Evolutionary conservation across 768 basidiomycete species (phyloP), one percentile per base, ranked within the genome.

Genomic region (Leccinum aurantiacum): DNA sequence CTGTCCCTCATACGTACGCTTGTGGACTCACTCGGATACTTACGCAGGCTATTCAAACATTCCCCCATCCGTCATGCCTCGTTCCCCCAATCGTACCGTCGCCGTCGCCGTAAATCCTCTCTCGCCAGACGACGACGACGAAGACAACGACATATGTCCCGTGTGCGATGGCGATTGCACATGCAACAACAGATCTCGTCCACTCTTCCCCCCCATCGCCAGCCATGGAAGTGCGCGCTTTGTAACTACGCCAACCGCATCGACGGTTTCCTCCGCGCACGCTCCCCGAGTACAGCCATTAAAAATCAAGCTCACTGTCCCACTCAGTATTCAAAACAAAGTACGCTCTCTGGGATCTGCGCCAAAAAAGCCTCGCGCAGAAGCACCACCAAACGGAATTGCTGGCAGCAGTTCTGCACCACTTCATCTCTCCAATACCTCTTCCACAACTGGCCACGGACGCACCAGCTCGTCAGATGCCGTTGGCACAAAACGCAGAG

Each of bases 91-190:
- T 79, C 78, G 84, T 86, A 87, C 85, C 79, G 77, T 81, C 78
- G 83, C 73, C 79, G 77, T 70, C 75, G 71, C 67, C 73, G 75
- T 68, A 75, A 77, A 68, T 67, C 67, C 44, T 65, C 62, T 66
- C 65, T 65, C 69, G 54, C 68, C 55, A 60, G 79, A 82, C 75
- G 84, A 86, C 78, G 87, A 89, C 75, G 91, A 92, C 71, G 91
- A 92, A 71, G 89, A 90, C 81, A 84, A 84, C 84, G 88, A 91
- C 73, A 91, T 93, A 58, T 93, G 91, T 74, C 91, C 90, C 8
- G 90, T 93, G 64, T 93, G 91, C 89, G 91, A 93, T 80, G 87
- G 89, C 70, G 87, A 90, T 70, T 93, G 91, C 79, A 92, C 89
- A 31, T 93, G 91, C 80, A 60, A 74, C 73, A 84, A 81, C 79